Conservation (phyloP, 306 rosid species). For the Acacia acuminata region DNA sequence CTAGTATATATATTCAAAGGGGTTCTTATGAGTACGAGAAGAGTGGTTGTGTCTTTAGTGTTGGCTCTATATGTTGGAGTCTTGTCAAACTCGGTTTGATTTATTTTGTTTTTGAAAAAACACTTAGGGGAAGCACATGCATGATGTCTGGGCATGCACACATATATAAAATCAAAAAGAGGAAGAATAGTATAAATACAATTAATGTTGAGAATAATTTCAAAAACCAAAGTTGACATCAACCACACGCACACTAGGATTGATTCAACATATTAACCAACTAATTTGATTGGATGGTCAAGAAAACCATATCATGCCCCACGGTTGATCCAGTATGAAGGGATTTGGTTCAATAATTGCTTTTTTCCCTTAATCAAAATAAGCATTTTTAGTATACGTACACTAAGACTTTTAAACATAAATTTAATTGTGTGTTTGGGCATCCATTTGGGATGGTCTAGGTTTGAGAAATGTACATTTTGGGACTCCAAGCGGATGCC, state of each 20-base stretch:
- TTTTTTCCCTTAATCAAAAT: no score
- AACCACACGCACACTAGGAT: background rate
- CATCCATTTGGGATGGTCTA: no score
- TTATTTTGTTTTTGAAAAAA: slow-evolving; percentile 34
- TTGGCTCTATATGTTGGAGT: slow-evolving; percentile 47
- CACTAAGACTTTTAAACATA: no score
- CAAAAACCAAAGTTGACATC: background rate
- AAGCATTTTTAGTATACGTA: no score
- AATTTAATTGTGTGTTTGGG: no score
- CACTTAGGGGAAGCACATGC: slow-evolving; percentile 45
- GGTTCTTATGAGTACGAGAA: slow-evolving; percentile 6
- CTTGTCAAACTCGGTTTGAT: slow-evolving; percentile 61
- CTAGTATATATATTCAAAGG: background rate
- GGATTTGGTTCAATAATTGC: background rate
- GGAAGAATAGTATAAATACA: background rate
- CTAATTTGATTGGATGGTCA: background rate
- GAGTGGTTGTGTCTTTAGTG: slow-evolving; percentile 33
- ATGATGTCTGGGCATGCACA: slow-evolving; percentile 31
- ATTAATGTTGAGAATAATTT: background rate
- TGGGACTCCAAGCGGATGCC: no score
- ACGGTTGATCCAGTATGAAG: background rate
- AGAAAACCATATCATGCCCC: background rate
- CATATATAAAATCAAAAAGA: background rate
- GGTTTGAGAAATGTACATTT: no score
- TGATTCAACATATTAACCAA: background rate